Percentiles rank a stretch among this genome's conserved stretches.
These are phyloP conservation scores for Silene coronaria DNA, from an alignment of 179 eudicot genomes.

Conservation along the genomic window DNA sequence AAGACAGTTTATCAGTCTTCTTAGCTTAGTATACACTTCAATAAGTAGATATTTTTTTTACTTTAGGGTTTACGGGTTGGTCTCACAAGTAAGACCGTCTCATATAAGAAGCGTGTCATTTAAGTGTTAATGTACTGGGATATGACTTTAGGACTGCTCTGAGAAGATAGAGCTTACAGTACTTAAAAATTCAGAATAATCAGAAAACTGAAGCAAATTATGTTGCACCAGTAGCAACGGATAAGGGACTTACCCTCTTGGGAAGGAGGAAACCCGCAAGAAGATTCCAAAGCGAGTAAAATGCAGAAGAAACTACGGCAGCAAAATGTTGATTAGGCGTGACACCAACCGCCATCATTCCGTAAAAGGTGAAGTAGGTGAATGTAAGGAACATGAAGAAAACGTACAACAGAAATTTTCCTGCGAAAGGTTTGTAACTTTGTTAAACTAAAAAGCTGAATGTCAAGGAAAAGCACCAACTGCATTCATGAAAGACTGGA, in stretches of 20 bases:
- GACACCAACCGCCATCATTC: conserved; percentile 95
- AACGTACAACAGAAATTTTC: conserved; percentile 56
- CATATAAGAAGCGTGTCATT: no score
- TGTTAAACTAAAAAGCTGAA: background rate
- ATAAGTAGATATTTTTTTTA: no score
- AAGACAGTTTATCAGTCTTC: background rate
- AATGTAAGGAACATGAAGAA: conserved; percentile 83
- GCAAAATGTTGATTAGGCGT: conserved; percentile 70
- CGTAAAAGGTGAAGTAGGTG: conserved; percentile 85
- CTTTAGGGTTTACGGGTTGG: no score
- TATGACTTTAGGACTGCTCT: background rate
- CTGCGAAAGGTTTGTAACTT: conserved; percentile 40
- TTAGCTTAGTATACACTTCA: background rate
- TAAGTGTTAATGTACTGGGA: background rate
- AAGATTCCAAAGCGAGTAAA: conserved; percentile 90
- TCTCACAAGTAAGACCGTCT: no score
- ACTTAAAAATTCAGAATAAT: background rate
- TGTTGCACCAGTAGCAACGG: background rate
- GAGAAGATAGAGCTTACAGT: background rate
- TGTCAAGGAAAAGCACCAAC: background rate
- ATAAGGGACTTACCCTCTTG: conserved; percentile 43
- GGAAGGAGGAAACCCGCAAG: conserved; percentile 84
- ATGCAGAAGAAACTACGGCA: conserved; percentile 74
- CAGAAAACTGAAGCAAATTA: background rate
- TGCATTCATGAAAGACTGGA: no score